Evolutionary conservation across 2,329 filamentous ascomycete genomes (phyloP).

Genomic region (Ilyonectria sp.): DNA sequence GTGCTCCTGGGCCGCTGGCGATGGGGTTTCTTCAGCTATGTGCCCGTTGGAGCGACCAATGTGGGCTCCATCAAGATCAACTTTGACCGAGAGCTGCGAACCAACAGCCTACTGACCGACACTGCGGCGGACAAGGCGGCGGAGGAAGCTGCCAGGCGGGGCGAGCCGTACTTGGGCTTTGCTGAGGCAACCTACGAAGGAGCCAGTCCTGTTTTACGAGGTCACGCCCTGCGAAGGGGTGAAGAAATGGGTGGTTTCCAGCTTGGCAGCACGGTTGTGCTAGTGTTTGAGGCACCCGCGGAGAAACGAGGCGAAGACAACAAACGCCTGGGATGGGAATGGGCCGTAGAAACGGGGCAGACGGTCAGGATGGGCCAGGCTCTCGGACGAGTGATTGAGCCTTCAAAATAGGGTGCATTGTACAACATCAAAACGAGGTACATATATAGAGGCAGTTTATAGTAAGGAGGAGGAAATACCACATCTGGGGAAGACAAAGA

Average conservation of each 20-base stretch:
- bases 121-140: conserved; percentile 91
- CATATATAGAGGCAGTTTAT: conserved; percentile 27
- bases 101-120: conserved; percentile 93
- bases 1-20: conserved; percentile 95
- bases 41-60: conserved; percentile 96
- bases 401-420: conserved; percentile 43
- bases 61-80: conserved; percentile 98
- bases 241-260: conserved; percentile 99
- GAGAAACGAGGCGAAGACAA: conserved; percentile 68
- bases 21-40: conserved; percentile 97
- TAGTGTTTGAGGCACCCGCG: conserved; percentile 94
- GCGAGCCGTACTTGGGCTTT: conserved; percentile 91
- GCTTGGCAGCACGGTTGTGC: conserved; percentile 92
- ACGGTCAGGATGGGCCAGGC: conserved; percentile 91
- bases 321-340: conserved; percentile 81
- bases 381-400: conserved; percentile 80
- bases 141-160: conserved; percentile 80
- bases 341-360: conserved; percentile 90
- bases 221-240: conserved; percentile 86
- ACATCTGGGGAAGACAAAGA: not conserved
- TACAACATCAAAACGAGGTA: conserved; percentile 28
- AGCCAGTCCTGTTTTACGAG: conserved; percentile 83
- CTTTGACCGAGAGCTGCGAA: conserved; percentile 94
- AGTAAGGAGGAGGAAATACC: conserved; percentile 26
- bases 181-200: conserved; percentile 90